phyloP scores from a whole-genome alignment of 805 yeast species.

The Kodamaea laetipori region DNA sequence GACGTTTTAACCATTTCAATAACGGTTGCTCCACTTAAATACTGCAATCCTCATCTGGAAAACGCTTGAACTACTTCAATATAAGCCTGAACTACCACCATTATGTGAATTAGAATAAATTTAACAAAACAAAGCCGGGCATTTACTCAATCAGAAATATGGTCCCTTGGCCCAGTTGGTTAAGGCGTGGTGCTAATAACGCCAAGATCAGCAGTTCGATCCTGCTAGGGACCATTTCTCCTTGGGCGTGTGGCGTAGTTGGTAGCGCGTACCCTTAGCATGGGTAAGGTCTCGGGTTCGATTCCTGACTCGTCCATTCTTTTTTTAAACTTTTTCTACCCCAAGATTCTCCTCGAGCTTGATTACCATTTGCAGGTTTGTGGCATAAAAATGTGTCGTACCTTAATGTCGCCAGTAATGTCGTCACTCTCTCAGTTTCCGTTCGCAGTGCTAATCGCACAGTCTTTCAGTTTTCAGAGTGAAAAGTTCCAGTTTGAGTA shows the following conservation, averaged over 20 bases:
- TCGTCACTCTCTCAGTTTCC: no score
- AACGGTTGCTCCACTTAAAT: no score
- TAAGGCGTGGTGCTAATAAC: constrained; percentile 62
- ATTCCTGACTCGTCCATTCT: constrained; percentile 71
- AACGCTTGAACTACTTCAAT: no score
- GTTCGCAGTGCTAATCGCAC: no score
- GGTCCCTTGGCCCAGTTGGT: constrained; percentile 63
- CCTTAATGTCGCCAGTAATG: not conserved
- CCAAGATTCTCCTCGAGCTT: constrained; percentile 1
- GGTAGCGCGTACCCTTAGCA: constrained; percentile 84
- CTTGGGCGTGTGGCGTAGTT: constrained; percentile 78
- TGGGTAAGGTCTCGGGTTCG: constrained; percentile 81
- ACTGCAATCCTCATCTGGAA: no score
- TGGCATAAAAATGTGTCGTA: not conserved
- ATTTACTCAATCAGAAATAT: no score
- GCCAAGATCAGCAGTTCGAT: constrained; percentile 54
- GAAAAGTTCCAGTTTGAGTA: no score
- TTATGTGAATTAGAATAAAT: no score
- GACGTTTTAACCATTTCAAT: no score
- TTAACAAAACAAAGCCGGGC: no score
- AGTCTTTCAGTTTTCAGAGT: not conserved
- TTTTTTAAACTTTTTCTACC: constrained; percentile 20
- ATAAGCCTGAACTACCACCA: no score
- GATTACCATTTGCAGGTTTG: constrained; percentile 2
- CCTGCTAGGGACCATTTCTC: constrained; percentile 32